phyloP scores from a whole-genome alignment of 345 rosid genomes.

The Hibiscus trionum region DNA sequence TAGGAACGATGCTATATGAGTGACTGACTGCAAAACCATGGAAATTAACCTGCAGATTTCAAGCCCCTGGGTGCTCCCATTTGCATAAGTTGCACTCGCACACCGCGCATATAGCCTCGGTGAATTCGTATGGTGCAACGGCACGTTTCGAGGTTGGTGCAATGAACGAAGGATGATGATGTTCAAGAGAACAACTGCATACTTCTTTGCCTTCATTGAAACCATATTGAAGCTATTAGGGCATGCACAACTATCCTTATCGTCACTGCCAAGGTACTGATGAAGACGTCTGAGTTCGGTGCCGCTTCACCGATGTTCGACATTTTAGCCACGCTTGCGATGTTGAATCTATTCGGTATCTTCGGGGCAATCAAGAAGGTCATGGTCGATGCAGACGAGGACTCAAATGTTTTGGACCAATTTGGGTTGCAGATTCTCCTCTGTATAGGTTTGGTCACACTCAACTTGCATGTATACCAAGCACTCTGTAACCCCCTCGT shows the following conservation, averaged over 20 bases:
- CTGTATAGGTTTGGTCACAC: constrained; percentile 16
- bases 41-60: constrained; percentile 14
- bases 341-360: constrained; percentile 30
- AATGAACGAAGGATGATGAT: constrained; percentile 14
- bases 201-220: constrained; percentile 30
- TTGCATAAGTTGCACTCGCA: too few species aligned
- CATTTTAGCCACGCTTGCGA: constrained; percentile 30
- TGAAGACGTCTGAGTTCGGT: constrained; percentile 34
- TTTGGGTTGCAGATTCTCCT: constrained; percentile 27
- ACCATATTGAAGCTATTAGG: constrained; percentile 28
- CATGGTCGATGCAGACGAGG: not conserved
- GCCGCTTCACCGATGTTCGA: constrained; percentile 35
- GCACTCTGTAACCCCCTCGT: too few species aligned
- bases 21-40: too few species aligned
- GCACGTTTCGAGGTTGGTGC: constrained; percentile 37
- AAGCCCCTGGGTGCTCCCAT: constrained; percentile 12
- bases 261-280: constrained; percentile 29
- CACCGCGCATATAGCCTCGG: constrained; percentile 22
- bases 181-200: constrained; percentile 37
- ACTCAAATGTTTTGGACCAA: constrained; percentile 5
- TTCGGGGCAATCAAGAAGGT: constrained; percentile 13
- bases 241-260: constrained; percentile 13
- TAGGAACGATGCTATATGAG: too few species aligned
- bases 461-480: not conserved
- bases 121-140: constrained; percentile 19